These are phyloP conservation scores for Saitozyma podzolica DNA, from an alignment of 768 basidiomycete species.

Conservation along the genomic window DNA sequence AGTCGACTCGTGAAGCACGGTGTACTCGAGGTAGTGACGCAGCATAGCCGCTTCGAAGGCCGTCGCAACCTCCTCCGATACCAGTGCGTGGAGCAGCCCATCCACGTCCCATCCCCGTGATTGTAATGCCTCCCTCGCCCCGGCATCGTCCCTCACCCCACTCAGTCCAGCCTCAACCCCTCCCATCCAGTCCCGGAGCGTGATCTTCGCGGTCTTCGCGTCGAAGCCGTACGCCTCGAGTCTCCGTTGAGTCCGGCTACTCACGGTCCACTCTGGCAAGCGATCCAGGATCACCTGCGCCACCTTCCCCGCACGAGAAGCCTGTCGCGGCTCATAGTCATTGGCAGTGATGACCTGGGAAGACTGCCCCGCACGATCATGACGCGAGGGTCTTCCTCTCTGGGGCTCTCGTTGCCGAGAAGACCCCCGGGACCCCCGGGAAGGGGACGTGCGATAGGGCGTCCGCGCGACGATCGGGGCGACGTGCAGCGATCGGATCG, in stretches of 20 bases:
- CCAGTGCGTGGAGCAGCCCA: constrained; percentile 24
- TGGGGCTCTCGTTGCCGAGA: too few species aligned
- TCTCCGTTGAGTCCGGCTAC: constrained; percentile 14
- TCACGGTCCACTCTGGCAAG: constrained; percentile 25
- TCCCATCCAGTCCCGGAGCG: constrained; percentile 11
- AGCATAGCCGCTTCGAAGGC: constrained; percentile 37
- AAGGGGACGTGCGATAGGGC: too few species aligned
- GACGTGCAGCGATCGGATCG: too few species aligned
- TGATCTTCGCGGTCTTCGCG: neutral
- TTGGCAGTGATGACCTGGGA: too few species aligned
- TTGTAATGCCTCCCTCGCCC: constrained; percentile 10
- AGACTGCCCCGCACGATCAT: too few species aligned
- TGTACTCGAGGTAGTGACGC: constrained; percentile 28
- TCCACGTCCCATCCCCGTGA: constrained; percentile 25
- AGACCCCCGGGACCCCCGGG: too few species aligned
- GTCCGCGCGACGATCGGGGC: too few species aligned
- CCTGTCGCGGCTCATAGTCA: too few species aligned
- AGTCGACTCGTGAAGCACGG: neutral
- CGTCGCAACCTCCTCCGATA: constrained; percentile 24
- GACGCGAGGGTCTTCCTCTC: too few species aligned
- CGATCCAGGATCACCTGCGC: constrained; percentile 15
- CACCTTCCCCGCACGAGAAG: neutral
- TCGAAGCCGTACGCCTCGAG: constrained; percentile 28
- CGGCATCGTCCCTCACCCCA: constrained; percentile 9
- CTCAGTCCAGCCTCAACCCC: constrained; percentile 7